Evolutionary conservation across 192 early-diverging fungal genomes (phyloP).

Genomic region (Chytriomyces sp.): DNA sequence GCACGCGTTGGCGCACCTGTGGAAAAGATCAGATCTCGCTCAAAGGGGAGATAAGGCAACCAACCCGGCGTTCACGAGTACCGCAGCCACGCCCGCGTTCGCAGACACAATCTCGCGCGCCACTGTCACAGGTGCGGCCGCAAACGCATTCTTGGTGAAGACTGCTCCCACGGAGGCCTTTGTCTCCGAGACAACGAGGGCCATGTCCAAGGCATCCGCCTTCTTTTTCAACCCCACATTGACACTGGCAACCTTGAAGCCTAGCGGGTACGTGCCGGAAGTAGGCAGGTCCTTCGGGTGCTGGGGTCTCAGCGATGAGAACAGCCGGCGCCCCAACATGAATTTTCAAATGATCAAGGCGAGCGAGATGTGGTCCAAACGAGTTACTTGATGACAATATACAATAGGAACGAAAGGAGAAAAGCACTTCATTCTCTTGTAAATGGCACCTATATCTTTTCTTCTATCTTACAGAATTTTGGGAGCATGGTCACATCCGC

Average conservation of each 20-base stretch:
- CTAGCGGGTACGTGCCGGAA: slow-evolving; percentile 79
- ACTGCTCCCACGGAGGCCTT: slow-evolving; percentile 80
- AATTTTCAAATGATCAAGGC: too few relatives aligned
- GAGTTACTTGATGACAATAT: too few relatives aligned
- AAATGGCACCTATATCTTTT: too few relatives aligned
- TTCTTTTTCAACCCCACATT: slow-evolving; percentile 84
- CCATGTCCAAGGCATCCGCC: slow-evolving; percentile 69
- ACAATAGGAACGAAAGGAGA: too few relatives aligned
- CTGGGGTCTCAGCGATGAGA: background rate
- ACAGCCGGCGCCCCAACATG: background rate
- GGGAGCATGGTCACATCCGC: too few relatives aligned
- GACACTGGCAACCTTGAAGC: slow-evolving; percentile 79
- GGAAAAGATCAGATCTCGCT: background rate
- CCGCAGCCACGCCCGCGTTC: background rate
- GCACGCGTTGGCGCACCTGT: slow-evolving; percentile 93
- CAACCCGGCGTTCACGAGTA: slow-evolving; percentile 1
- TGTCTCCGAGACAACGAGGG: slow-evolving; percentile 70
- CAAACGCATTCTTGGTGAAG: slow-evolving; percentile 91
- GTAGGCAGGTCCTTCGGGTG: slow-evolving; percentile 51
- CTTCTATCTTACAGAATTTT: too few relatives aligned
- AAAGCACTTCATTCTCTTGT: too few relatives aligned
- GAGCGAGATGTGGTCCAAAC: too few relatives aligned
- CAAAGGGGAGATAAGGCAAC: background rate
- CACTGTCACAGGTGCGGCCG: slow-evolving; percentile 85
- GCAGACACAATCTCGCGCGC: slow-evolving; percentile 61